These are phyloP conservation scores for Thuja plicata DNA, from an alignment of 83 land plant species.

Conservation along the genomic window DNA sequence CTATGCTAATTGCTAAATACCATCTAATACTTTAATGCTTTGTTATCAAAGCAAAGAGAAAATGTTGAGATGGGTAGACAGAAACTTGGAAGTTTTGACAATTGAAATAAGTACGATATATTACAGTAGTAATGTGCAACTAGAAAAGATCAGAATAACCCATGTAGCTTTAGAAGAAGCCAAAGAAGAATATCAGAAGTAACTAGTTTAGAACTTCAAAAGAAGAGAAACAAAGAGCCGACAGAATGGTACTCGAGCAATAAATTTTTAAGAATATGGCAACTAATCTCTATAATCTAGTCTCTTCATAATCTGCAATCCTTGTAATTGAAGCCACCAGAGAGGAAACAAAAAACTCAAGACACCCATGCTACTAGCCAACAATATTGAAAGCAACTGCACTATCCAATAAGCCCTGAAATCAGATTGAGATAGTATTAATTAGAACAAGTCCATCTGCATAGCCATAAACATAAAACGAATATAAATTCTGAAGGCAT, in stretches of 20 bases:
- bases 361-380: conserved; percentile 19
- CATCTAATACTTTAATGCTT: background rate
- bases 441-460: background rate
- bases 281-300: background rate
- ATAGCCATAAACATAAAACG: background rate
- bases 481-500: background rate
- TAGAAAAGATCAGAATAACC: background rate
- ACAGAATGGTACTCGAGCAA: background rate
- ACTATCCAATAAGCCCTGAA: conserved; percentile 14
- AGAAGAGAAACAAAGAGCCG: background rate
- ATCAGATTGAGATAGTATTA: background rate
- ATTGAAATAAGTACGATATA: background rate
- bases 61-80: background rate
- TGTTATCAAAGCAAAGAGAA: background rate
- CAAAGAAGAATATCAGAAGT: background rate
- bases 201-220: background rate
- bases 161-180: background rate
- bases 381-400: conserved; percentile 12
- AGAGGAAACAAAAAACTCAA: conserved; percentile 21
- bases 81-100: background rate
- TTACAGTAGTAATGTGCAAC: background rate
- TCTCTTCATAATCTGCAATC: background rate
- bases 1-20: background rate
- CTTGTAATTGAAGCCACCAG: conserved; percentile 13
- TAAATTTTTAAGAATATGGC: background rate